Percentiles rank a stretch among this genome's conserved stretches.
Conservation (phyloP, 1,139 yeast genomes). For the Lipomyces yarrowii region DNA sequence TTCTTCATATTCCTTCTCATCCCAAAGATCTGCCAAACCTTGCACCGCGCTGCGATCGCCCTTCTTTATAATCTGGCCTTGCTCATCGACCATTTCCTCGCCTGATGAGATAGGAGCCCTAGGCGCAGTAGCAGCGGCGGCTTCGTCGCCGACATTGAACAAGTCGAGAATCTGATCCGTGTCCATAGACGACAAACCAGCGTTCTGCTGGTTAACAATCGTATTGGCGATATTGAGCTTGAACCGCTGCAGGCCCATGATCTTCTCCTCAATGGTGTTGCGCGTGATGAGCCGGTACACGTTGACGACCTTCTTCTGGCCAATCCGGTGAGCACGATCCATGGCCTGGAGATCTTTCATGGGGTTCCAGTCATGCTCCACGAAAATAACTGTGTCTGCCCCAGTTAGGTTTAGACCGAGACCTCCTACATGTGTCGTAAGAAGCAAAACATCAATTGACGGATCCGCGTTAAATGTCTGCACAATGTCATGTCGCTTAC, state of each 20-base stretch:
- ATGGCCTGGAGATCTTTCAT: slow-evolving; percentile 99
- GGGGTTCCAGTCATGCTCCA: slow-evolving; percentile 99
- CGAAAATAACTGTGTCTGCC: slow-evolving; percentile 97
- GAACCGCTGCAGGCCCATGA: slow-evolving; percentile 97
- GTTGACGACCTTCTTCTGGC: slow-evolving; percentile 95
- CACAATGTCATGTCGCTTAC: slow-evolving; percentile 89
- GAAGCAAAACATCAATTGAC: slow-evolving; percentile 85
- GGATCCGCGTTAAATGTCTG: slow-evolving; percentile 94
- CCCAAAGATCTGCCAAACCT: slow-evolving; percentile 78
- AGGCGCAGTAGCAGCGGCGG: slow-evolving; percentile 44
- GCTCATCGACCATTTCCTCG: slow-evolving; percentile 43
- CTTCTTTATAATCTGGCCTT: slow-evolving; percentile 34
- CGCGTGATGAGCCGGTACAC: slow-evolving; percentile 92
- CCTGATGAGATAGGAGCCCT: slow-evolving; percentile 31
- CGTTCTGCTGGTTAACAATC: slow-evolving; percentile 92
- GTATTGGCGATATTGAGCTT: slow-evolving; percentile 97
- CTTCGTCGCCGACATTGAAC: slow-evolving; percentile 58
- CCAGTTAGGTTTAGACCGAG: slow-evolving; percentile 96
- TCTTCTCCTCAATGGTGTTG: slow-evolving; percentile 92
- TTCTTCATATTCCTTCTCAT: slow-evolving; percentile 91
- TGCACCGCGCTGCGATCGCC: slow-evolving; percentile 43
- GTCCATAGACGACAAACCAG: slow-evolving; percentile 94
- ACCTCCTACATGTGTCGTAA: slow-evolving; percentile 98
- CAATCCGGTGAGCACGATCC: slow-evolving; percentile 98
- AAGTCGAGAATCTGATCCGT: slow-evolving; percentile 90